These are phyloP conservation scores for Coffea canephora DNA, from an alignment of 257 asterid species.

Conservation along the genomic window DNA sequence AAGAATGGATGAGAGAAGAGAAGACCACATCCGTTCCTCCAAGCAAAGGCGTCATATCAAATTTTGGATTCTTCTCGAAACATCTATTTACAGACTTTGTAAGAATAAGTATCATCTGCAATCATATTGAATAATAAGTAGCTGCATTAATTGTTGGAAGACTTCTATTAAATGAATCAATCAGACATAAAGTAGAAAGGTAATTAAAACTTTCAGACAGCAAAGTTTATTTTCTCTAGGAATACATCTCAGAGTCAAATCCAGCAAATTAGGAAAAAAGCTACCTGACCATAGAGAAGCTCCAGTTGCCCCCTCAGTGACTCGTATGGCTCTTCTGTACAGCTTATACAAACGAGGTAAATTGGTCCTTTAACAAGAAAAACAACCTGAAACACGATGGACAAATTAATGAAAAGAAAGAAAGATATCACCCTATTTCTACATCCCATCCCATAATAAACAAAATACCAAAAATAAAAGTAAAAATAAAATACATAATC, in stretches of 20 bases:
- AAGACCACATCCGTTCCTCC: constrained; percentile 96
- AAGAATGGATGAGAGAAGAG: constrained; percentile 95
- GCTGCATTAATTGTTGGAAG: background rate
- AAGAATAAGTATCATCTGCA: constrained; percentile 95
- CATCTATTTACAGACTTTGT: constrained; percentile 93
- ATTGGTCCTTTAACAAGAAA: constrained; percentile 98
- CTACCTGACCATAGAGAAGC: constrained; percentile 87
- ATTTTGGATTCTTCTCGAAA: constrained; percentile 93
- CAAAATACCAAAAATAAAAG: background rate
- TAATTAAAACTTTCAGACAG: background rate
- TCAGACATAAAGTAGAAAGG: background rate
- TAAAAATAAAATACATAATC: no score
- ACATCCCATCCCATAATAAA: background rate
- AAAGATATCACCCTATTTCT: background rate
- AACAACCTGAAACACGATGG: constrained; percentile 58
- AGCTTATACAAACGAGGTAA: constrained; percentile 96
- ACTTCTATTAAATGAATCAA: background rate
- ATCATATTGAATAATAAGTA: constrained; percentile 10
- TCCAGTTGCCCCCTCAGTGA: constrained; percentile 87
- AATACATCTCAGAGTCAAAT: background rate
- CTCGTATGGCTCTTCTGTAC: constrained; percentile 93
- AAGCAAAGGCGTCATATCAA: constrained; percentile 94
- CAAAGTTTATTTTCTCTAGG: background rate
- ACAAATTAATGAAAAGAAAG: background rate
- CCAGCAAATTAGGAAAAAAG: background rate